These are phyloP conservation scores for Sclerotinia borealis DNA, from an alignment of 2,329 filamentous ascomycete species.

Conservation along the genomic window DNA sequence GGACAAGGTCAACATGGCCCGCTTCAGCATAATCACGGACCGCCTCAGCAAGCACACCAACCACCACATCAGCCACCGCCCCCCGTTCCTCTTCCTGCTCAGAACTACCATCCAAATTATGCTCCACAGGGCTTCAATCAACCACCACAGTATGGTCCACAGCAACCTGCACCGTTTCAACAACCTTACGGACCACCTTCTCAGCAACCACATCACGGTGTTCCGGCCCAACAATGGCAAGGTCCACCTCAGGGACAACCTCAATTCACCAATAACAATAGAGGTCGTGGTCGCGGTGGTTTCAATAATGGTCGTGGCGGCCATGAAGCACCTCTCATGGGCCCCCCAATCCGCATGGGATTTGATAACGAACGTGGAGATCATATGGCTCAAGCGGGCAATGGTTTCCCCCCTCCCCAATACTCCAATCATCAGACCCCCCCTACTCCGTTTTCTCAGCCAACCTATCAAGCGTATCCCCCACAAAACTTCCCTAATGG, in stretches of 20 bases:
- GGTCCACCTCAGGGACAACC: constrained; percentile 37
- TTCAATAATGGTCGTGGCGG: constrained; percentile 39
- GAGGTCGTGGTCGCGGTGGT: constrained; percentile 32
- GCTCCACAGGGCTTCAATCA: constrained; percentile 48
- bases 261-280: constrained; percentile 33
- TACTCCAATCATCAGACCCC: constrained; percentile 31
- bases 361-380: constrained; percentile 44
- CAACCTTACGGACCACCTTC: constrained; percentile 33
- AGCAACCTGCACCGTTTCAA: constrained; percentile 32
- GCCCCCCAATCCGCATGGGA: constrained; percentile 48
- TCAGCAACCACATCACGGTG: constrained; percentile 28
- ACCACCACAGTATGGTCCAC: constrained; percentile 32
- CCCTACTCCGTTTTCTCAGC: constrained; percentile 30
- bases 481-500: constrained; percentile 33
- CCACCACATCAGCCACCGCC: constrained; percentile 30
- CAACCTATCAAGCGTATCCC: constrained; percentile 36
- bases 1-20: constrained; percentile 11
- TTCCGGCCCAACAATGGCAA: constrained; percentile 34
- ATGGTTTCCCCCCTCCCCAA: constrained; percentile 35
- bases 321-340: constrained; percentile 43
- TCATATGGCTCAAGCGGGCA: constrained; percentile 40
- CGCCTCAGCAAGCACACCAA: constrained; percentile 25
- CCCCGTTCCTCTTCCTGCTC: constrained; percentile 42
- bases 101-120: constrained; percentile 55
- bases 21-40: constrained; percentile 27